Evolutionary conservation across 495 filamentous ascomycete genomes (phyloP).

Genomic region (Rusavskia elegans): DNA sequence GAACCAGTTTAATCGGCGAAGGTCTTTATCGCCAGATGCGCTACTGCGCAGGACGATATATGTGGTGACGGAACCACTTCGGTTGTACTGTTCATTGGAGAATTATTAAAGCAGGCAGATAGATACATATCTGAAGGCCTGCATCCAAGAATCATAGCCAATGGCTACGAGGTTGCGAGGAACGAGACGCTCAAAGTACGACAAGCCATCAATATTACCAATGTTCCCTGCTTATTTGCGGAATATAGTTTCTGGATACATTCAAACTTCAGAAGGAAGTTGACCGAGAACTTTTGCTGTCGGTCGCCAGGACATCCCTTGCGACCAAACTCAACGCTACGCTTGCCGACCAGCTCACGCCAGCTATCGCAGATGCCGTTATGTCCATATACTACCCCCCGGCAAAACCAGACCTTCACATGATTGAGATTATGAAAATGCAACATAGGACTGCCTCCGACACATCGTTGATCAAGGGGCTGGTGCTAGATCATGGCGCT

Average conservation of each 20-base stretch:
- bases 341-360: slow-evolving; percentile 80
- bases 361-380: slow-evolving; percentile 89
- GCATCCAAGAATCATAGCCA: slow-evolving; percentile 91
- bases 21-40: slow-evolving; percentile 96
- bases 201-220: neutral
- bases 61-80: slow-evolving; percentile 96
- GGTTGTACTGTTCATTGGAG: slow-evolving; percentile 87
- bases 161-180: slow-evolving; percentile 96
- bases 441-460: slow-evolving; percentile 93
- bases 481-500: slow-evolving; percentile 90
- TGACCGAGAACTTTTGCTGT: slow-evolving; percentile 85
- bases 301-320: slow-evolving; percentile 85
- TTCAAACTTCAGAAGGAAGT: slow-evolving; percentile 82
- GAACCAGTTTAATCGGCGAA: slow-evolving; percentile 12
- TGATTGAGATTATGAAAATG: slow-evolving; percentile 99
- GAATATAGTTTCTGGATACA: slow-evolving; percentile 66
- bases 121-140: slow-evolving; percentile 86
- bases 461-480: slow-evolving; percentile 84
- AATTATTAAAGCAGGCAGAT: slow-evolving; percentile 94
- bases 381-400: slow-evolving; percentile 81
- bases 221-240: slow-evolving; percentile 6
- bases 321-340: slow-evolving; percentile 83
- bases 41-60: slow-evolving; percentile 96
- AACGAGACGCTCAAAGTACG: slow-evolving; percentile 73
- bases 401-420: slow-evolving; percentile 90